phyloP scores from a whole-genome alignment of 2,329 filamentous ascomycete genomes.

The Venturia oleaginea region DNA sequence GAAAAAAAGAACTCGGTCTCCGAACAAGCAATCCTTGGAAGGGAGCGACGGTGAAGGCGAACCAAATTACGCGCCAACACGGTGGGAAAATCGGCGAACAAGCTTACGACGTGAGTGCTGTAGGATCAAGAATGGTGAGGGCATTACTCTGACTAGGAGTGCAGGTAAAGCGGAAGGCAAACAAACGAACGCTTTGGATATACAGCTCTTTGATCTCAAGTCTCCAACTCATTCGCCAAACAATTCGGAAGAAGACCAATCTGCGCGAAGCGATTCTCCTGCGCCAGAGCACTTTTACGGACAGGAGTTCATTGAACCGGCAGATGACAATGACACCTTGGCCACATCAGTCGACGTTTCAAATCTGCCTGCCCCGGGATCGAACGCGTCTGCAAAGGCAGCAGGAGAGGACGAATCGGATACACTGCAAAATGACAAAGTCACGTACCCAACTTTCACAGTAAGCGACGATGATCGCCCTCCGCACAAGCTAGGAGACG shows the following conservation, averaged over 20 bases:
- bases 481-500: not conserved
- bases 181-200: not conserved
- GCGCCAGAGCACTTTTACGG: not conserved
- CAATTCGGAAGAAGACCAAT: not conserved
- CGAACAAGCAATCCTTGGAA: constrained; percentile 16
- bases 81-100: constrained; percentile 12
- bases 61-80: constrained; percentile 7
- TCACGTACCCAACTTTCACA: not conserved
- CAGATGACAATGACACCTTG: not conserved
- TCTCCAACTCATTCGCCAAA: not conserved
- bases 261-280: not conserved
- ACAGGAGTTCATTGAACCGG: not conserved
- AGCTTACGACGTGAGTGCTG: not conserved
- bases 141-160: not conserved
- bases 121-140: not conserved
- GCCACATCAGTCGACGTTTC: not conserved
- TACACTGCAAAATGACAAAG: not conserved
- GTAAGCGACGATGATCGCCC: not conserved
- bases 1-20: constrained; percentile 30
- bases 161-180: not conserved
- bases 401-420: not conserved
- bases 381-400: not conserved
- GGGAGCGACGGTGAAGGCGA: constrained; percentile 16
- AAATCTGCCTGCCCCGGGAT: too few species aligned
- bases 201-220: not conserved